Evolutionary conservation across 345 rosid genomes (phyloP), one percentile per base, ranked within the genome.

Genomic region (Kandelia obovata): DNA sequence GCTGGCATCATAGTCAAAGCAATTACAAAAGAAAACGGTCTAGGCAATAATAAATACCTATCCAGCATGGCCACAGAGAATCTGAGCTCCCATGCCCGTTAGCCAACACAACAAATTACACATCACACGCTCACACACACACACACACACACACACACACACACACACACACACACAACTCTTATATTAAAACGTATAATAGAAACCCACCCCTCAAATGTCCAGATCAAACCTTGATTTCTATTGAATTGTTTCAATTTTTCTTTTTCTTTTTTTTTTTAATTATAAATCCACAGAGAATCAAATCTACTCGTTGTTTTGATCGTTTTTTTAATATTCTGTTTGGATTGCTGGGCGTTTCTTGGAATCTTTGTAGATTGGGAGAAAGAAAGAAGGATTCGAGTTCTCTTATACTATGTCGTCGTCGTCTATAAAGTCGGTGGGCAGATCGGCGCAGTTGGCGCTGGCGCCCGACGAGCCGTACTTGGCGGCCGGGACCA

Each of bases 401-500:
- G 21, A 58, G 20, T 39, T 5, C 26, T 34, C 39, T 5, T 3
- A 15, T 1, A 61, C 5, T 58, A 2, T 34, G 92, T 92, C 98
- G 98, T 92, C 98, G 98, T 91, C 98, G 77, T 88, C 89, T 82
- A 90, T 96, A 66, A 96, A 96, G 82, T 88, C 84, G 58, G 95
- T 89, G 53, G 89, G 65, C 70, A 76, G 97, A 86, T 96, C 98
- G 83, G 97, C 99, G 85, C 85, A 92, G 62, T 97, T 89, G 78
- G 97, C 99, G 20, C 71, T 96, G 63, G 85, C 99, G 62, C 99
- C 97, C 76, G 98, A 92, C 35, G 90, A 91, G 55, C 97, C 94
- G 7, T 96, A 96, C 85, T 81, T 96, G 92, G 99, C 98, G 11
- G 96, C 98, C 25, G 99, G 99, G 6, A 96, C 99, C 71, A 90